phyloP scores from a whole-genome alignment of 148 eudicot genomes.

The Cornus florida region DNA sequence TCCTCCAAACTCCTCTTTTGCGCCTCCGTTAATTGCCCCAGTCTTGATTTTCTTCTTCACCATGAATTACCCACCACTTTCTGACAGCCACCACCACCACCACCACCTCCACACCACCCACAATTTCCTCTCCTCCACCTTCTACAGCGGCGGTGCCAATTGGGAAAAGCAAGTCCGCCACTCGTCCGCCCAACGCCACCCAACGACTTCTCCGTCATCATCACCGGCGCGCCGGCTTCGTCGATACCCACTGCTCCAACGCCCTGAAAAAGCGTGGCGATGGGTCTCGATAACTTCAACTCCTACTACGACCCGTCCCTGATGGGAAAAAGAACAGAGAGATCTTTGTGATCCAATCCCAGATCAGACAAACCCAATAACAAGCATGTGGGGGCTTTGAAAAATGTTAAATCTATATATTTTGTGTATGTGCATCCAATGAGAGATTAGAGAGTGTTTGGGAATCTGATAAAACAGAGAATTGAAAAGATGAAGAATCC shows the following conservation, averaged over 20 bases:
- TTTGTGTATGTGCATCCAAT: not conserved
- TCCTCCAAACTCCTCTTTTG: slow-evolving; percentile 85
- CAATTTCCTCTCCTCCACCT: slow-evolving; percentile 51
- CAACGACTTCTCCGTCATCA: slow-evolving; percentile 67
- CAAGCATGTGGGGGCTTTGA: slow-evolving; percentile 28
- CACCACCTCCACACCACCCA: slow-evolving; percentile 37
- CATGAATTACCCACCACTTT: slow-evolving; percentile 50
- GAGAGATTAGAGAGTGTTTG: not conserved
- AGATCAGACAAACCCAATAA: slow-evolving; percentile 37
- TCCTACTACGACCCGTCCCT: slow-evolving; percentile 76
- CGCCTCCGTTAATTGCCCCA: slow-evolving; percentile 52
- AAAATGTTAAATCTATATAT: not conserved
- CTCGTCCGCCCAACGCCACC: slow-evolving; percentile 83
- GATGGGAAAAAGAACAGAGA: slow-evolving; percentile 17
- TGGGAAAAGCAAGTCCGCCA: slow-evolving; percentile 90
- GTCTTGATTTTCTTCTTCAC: slow-evolving; percentile 70
- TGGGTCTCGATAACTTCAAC: slow-evolving; percentile 88
- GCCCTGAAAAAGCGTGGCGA: slow-evolving; percentile 77
- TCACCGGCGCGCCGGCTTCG: slow-evolving; percentile 91
- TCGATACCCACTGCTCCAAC: slow-evolving; percentile 67
- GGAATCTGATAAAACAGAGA: slow-evolving; percentile 21
- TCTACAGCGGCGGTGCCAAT: slow-evolving; percentile 64
- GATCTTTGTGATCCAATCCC: slow-evolving; percentile 40
- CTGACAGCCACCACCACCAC: slow-evolving; percentile 19
- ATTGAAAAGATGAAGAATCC: slow-evolving; percentile 21